Conservation (phyloP, 345 rosid genomes). For the Eutrema japonicum region DNA sequence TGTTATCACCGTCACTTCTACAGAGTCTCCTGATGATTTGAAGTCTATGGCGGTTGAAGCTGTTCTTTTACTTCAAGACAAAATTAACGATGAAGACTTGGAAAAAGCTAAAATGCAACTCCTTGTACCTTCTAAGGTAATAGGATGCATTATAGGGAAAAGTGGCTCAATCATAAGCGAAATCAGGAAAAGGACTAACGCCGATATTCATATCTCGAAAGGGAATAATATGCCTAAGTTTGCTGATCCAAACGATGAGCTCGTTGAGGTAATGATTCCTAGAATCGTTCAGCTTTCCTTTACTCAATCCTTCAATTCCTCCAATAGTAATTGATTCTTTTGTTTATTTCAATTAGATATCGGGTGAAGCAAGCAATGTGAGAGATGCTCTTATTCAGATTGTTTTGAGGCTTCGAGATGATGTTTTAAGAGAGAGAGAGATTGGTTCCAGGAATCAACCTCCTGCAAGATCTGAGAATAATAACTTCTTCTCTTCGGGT, state of each 20-base stretch:
- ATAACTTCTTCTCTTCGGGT: slow-evolving; percentile 52
- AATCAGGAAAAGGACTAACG: slow-evolving; percentile 82
- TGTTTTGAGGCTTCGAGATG: slow-evolving; percentile 88
- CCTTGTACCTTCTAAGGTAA: slow-evolving; percentile 85
- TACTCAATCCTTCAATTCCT: slow-evolving; percentile 2
- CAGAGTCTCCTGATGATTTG: slow-evolving; percentile 87
- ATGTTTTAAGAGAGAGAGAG: slow-evolving; percentile 74
- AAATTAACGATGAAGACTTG: slow-evolving; percentile 83
- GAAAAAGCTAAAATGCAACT: slow-evolving; percentile 64
- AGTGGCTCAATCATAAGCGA: slow-evolving; percentile 90
- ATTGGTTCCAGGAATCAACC: slow-evolving; percentile 52
- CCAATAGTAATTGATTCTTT: slow-evolving; percentile 8
- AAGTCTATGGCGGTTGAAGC: slow-evolving; percentile 98
- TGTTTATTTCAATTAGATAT: slow-evolving; percentile 51
- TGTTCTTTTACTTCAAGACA: slow-evolving; percentile 78
- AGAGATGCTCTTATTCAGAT: slow-evolving; percentile 94
- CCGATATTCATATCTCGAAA: slow-evolving; percentile 83
- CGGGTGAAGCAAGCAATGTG: slow-evolving; percentile 70
- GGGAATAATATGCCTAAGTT: slow-evolving; percentile 58
- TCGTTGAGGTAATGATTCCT: slow-evolving; percentile 69
- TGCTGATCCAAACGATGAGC: slow-evolving; percentile 80
- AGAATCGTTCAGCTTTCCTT: slow-evolving; percentile 14
- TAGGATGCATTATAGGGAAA: slow-evolving; percentile 95
- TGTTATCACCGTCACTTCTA: slow-evolving; percentile 65
- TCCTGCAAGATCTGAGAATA: slow-evolving; percentile 57